Conservation (phyloP, 129 eudicot genomes). For the Tagetes patula region DNA sequence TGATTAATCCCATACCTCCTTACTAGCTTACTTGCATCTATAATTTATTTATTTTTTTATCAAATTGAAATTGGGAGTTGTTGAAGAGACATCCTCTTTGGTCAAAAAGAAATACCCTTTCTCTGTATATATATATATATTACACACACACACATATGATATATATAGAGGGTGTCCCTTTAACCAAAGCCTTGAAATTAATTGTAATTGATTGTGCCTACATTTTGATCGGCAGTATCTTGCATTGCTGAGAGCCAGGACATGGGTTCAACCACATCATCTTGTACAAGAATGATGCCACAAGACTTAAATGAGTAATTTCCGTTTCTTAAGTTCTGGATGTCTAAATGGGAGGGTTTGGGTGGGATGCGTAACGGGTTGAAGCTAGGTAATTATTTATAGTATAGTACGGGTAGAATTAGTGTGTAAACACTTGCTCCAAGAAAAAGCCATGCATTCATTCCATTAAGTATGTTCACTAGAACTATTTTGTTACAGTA, state of each 20-base stretch:
- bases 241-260: conserved; percentile 70
- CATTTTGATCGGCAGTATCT: conserved; percentile 47
- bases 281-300: conserved; percentile 55
- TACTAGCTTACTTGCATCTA: not conserved
- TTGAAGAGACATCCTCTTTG: too few relatives aligned
- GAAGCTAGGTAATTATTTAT: not conserved
- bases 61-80: too few relatives aligned
- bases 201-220: conserved; percentile 3
- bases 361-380: not conserved
- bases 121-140: too few relatives aligned
- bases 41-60: not conserved
- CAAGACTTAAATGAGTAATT: conserved; percentile 63
- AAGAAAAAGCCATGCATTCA: too few relatives aligned
- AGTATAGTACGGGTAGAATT: not conserved
- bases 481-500: not conserved
- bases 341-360: not conserved
- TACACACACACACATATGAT: too few relatives aligned
- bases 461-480: not conserved
- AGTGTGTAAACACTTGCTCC: not conserved
- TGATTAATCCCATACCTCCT: not conserved
- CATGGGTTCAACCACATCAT: conserved; percentile 52
- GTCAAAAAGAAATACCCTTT: too few relatives aligned
- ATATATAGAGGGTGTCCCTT: too few relatives aligned
- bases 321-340: conserved; percentile 5
- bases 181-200: not conserved